Evolutionary conservation across 371 early-diverging fungal species (phyloP), one percentile per base, ranked within the genome.

Genomic region (Mucor irregularis): DNA sequence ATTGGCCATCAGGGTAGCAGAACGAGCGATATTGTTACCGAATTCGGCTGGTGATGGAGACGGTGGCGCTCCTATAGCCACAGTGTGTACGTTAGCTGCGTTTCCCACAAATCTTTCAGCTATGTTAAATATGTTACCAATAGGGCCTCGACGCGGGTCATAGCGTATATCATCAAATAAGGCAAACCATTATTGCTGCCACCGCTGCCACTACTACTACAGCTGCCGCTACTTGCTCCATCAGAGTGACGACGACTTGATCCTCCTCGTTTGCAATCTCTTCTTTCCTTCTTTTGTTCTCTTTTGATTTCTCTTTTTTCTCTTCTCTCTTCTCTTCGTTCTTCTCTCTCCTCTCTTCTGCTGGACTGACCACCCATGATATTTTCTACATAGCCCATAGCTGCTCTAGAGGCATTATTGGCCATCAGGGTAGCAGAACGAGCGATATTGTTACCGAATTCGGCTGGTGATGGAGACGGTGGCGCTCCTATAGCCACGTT

Each of bases 321-420:
- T 8, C 21, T 21, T 37, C 21, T 54, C 10, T 37, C 17, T 19
- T 37, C 45, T 26, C 37, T 33, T 3, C 45, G 24, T 25, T 33
- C 7, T 25, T 25, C 25, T 33, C 44, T 16, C 14, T 35, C 38
- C 16, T 38, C 47, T 55, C 44, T 8, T 13, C 30, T 45, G 5
- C 45, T 43, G 2, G 45, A 10, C 16, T 6, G 16, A 9, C 31
- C 34, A 21, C 13, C 43, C 4, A 54, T 19, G 14, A 45, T 24
- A 26, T 45, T 22, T 19, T 52, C 42, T 3, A 52, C 52, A 5
- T 21, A 14, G 11, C 21, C 46, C 55, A 55, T 29, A 7, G 50
- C 50, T 9, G 24, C 16, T n/a, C 39, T 37, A 6, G 38, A 28
- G 11, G 44, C 11, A 16, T 30, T 4, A 16, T 0, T 22, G 17